Conservation (phyloP, 257 asterid genomes). For the Verbena officinalis region DNA sequence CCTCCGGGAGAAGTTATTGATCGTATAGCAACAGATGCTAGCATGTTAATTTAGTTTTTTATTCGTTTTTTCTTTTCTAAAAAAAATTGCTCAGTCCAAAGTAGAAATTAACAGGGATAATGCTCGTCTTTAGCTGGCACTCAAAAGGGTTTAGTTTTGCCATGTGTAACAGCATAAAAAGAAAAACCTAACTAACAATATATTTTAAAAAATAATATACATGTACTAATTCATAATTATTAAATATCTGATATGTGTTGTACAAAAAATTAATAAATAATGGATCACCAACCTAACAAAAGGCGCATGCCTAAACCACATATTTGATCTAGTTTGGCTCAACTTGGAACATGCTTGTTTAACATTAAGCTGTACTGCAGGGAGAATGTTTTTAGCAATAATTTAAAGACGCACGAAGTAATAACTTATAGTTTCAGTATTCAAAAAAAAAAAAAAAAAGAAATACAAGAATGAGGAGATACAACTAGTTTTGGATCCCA, state of each 20-base stretch:
- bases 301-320: slow-evolving; percentile 46
- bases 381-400: slow-evolving; percentile 17
- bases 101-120: too few relatives aligned
- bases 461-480: slow-evolving; percentile 37
- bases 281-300: slow-evolving; percentile 1
- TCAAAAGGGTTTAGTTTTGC: too few relatives aligned
- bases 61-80: too few relatives aligned
- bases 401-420: slow-evolving; percentile 28
- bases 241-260: neutral
- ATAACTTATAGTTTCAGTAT: neutral
- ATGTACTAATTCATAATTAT: slow-evolving; percentile 1
- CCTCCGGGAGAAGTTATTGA: too few relatives aligned
- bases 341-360: slow-evolving; percentile 45
- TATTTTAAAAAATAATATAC: neutral
- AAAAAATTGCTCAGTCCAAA: neutral
- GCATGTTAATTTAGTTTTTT: too few relatives aligned
- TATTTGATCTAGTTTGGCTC: slow-evolving; percentile 32
- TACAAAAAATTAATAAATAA: neutral
- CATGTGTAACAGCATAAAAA: neutral
- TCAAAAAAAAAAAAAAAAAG: neutral
- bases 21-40: too few relatives aligned
- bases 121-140: too few relatives aligned
- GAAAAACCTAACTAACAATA: neutral
- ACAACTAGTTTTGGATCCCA: slow-evolving; percentile 54
- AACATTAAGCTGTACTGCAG: slow-evolving; percentile 16